These are phyloP conservation scores for Phaeosphaeriaceae sp. DNA, from an alignment of 2,329 filamentous ascomycete species.

Conservation along the genomic window DNA sequence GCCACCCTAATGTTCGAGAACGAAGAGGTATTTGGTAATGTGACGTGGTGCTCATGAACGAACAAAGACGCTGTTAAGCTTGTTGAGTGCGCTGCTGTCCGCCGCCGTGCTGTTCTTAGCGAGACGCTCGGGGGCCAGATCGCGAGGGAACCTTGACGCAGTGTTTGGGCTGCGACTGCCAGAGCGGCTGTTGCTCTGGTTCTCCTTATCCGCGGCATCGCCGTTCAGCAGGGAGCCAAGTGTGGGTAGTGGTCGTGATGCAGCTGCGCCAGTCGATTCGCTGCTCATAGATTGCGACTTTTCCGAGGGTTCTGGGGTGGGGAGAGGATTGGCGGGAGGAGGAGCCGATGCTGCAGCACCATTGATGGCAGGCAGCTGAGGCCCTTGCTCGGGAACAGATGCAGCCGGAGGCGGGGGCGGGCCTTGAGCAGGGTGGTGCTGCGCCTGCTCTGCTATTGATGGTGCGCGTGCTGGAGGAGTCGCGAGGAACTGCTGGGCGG, in stretches of 20 bases:
- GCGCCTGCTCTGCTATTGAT: conserved; percentile 50
- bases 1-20: conserved; percentile 3
- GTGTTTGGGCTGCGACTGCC: conserved; percentile 52
- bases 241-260: conserved; percentile 56
- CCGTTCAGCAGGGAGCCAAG: conserved; percentile 43
- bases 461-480: conserved; percentile 49
- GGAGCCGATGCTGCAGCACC: conserved; percentile 23
- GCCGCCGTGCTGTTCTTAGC: conserved; percentile 42
- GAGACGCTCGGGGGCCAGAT: conserved; percentile 40
- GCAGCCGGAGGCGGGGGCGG: conserved; percentile 27
- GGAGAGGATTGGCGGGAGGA: conserved; percentile 34
- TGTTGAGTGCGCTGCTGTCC: conserved; percentile 40
- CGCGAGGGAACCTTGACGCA: conserved; percentile 35
- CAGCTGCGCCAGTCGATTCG: conserved; percentile 32
- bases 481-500: conserved; percentile 43
- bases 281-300: conserved; percentile 53
- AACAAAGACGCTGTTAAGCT: conserved; percentile 45
- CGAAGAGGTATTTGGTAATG: not conserved
- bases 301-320: conserved; percentile 43
- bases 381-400: conserved; percentile 41
- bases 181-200: conserved; percentile 46
- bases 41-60: conserved; percentile 25
- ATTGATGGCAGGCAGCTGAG: conserved; percentile 46
- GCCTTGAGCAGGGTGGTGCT: conserved; percentile 49
- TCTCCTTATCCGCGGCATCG: conserved; percentile 35